Conservation (phyloP, 345 rosid genomes). For the Aegle marmelos region DNA sequence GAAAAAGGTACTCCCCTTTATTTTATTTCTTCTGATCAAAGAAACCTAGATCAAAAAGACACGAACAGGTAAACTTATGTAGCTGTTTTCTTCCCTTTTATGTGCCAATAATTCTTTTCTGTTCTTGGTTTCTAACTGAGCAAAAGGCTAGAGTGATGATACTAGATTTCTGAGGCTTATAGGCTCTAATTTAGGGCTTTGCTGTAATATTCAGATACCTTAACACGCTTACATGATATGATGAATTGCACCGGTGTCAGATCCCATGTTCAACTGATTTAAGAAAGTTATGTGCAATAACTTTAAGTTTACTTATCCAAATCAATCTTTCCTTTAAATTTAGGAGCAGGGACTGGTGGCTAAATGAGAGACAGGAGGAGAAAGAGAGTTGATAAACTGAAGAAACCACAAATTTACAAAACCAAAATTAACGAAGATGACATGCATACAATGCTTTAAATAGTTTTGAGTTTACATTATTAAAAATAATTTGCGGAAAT, state of each 20-base stretch:
- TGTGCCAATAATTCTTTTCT: slow-evolving; percentile 15
- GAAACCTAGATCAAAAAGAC: slow-evolving; percentile 27
- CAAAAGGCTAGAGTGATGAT: slow-evolving; percentile 30
- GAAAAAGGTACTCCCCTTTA: slow-evolving; percentile 31
- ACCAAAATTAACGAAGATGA: slow-evolving; percentile 9
- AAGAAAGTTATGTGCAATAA: neutral
- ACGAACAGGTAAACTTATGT: slow-evolving; percentile 28
- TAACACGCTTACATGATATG: slow-evolving; percentile 2
- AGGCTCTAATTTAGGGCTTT: slow-evolving; percentile 42
- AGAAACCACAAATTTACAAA: slow-evolving; percentile 18
- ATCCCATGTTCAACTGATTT: slow-evolving; percentile 25
- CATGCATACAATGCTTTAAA: slow-evolving; percentile 5
- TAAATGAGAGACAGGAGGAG: slow-evolving; percentile 1
- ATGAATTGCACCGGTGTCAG: slow-evolving; percentile 31
- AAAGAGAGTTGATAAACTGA: neutral
- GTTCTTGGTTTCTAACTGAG: slow-evolving; percentile 23
- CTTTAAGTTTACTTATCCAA: slow-evolving; percentile 23
- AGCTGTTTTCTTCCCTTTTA: slow-evolving; percentile 13
- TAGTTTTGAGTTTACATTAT: slow-evolving; percentile 4
- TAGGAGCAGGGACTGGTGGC: slow-evolving; percentile 4
- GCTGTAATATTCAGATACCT: slow-evolving; percentile 13
- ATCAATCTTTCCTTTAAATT: slow-evolving; percentile 10
- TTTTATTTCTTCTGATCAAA: slow-evolving; percentile 27
- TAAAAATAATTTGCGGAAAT: slow-evolving; percentile 3
- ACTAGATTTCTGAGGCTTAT: slow-evolving; percentile 27